A percentile compares a stretch with the other conserved stretches of the same genome.
These are phyloP conservation scores for Rhynchospora pubera DNA, from an alignment of 176 grass and related monocot genomes.

Conservation along the genomic window DNA sequence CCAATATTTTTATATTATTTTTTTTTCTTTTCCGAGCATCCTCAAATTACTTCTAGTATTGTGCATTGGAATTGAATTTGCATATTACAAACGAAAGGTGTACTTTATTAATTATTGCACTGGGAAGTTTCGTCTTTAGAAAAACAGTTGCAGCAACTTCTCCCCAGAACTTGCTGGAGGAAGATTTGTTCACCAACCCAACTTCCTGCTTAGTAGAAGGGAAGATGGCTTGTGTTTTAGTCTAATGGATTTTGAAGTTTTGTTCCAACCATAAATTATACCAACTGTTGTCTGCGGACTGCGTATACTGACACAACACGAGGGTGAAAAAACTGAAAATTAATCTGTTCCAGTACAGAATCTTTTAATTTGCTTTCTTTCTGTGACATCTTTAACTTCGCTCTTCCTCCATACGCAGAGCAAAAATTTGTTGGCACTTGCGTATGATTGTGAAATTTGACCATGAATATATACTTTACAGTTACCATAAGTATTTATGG, in stretches of 20 bases:
- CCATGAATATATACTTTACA: neutral
- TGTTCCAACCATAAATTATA: conserved; percentile 10
- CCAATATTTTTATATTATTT: neutral
- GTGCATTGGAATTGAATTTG: neutral
- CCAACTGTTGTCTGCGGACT: neutral
- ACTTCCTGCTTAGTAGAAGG: neutral
- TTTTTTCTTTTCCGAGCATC: neutral
- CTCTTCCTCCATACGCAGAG: neutral
- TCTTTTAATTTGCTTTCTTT: neutral
- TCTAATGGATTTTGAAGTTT: neutral
- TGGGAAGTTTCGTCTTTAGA: neutral
- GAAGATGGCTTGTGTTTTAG: neutral
- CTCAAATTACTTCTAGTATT: neutral
- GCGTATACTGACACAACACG: too few relatives aligned
- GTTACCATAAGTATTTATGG: too few relatives aligned
- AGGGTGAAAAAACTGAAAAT: too few relatives aligned
- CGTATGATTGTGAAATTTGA: neutral
- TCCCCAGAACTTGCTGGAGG: neutral
- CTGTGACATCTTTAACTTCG: neutral
- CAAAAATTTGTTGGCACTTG: neutral
- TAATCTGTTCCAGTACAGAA: too few relatives aligned
- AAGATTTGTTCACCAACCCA: conserved; percentile 3
- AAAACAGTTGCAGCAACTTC: neutral
- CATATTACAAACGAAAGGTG: neutral
- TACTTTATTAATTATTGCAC: neutral